Base-by-base conservation (phyloP, 1,139 yeast genomes). In the Blastobotrys arbuscula region DNA sequence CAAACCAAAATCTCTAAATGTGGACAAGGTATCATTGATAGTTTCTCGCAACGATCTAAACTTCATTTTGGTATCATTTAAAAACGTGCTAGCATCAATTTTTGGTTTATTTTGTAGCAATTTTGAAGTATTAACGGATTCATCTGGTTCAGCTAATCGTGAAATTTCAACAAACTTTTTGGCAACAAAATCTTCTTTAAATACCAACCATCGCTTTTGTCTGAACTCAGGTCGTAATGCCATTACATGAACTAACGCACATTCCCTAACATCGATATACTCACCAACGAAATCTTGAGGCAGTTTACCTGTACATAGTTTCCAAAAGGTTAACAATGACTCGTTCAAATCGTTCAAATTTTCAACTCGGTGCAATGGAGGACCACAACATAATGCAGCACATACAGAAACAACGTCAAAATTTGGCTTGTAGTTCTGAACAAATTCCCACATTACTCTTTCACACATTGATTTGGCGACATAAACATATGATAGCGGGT, bases 351-450 rank as follows among this genome's bases (percentile, higher is more conserved):
- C 53, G 10, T 58, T 56, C 18, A 56, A 48, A 12, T 53, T 47
- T 24, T 54, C 55, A 33, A 60, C 57, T 31, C 56, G 50, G 18
- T 55, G 57, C 24, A 64, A 47, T 46, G 63, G 53, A 6, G 82
- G 82, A 9, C 82, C 82, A 55, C 72, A 72, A 2, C 76, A 74
- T 45, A 61, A 68, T 2, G 72, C 70, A 8, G 83, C 82, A 52
- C 67, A 68, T 31, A 77, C 67, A 2, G 77, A 63, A 7, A 76
- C 59, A 37, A 73, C 60, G 4, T 61, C 57, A 56, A 75, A 75
- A 28, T 61, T 58, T 15, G 74, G 74, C 43, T 65, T 63, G 62
- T 48, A 47, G 26, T 15, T 18, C 21, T 48, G 41, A 13, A 48
- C 48, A 35, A 43, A 50, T 15, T 50, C 45, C 53, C 53, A 53